Evolutionary conservation across 2,329 filamentous ascomycete genomes (phyloP).

Genomic region (Thelonectria discophora): DNA sequence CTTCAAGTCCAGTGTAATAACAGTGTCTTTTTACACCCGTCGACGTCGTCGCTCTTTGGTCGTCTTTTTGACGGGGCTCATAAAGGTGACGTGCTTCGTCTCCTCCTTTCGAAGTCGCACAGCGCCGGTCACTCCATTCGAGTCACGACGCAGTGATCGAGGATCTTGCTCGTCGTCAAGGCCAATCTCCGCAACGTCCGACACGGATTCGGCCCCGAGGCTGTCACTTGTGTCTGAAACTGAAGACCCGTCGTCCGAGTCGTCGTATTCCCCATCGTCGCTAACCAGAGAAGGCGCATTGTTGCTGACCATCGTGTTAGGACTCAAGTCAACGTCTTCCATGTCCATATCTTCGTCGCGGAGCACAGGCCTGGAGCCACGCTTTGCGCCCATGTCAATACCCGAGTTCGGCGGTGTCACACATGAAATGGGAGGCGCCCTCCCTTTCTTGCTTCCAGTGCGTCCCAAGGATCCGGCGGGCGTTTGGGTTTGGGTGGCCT

Average conservation of each 20-base stretch:
- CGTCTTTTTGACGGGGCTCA: slow-evolving; percentile 58
- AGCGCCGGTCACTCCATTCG: slow-evolving; percentile 53
- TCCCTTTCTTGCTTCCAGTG: slow-evolving; percentile 67
- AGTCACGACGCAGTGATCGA: slow-evolving; percentile 55
- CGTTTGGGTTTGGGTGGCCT: slow-evolving; percentile 63
- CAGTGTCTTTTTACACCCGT: slow-evolving; percentile 36
- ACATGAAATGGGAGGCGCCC: slow-evolving; percentile 51
- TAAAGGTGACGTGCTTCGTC: slow-evolving; percentile 64
- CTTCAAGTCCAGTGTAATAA: not conserved
- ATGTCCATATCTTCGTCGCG: slow-evolving; percentile 62
- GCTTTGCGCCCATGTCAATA: slow-evolving; percentile 33
- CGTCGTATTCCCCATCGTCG: slow-evolving; percentile 81
- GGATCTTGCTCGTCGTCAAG: slow-evolving; percentile 65
- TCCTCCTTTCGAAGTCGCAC: slow-evolving; percentile 64
- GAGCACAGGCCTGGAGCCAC: slow-evolving; percentile 35
- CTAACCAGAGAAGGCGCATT: slow-evolving; percentile 82
- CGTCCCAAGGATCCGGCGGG: slow-evolving; percentile 52
- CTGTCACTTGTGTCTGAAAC: slow-evolving; percentile 66
- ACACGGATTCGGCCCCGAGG: slow-evolving; percentile 66
- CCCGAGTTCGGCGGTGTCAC: slow-evolving; percentile 47
- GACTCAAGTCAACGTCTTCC: slow-evolving; percentile 70
- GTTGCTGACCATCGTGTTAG: slow-evolving; percentile 75
- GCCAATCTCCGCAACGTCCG: slow-evolving; percentile 69
- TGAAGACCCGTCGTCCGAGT: slow-evolving; percentile 71
- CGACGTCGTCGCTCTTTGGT: slow-evolving; percentile 45